Evolutionary conservation across 2,329 filamentous ascomycete genomes (phyloP), one percentile per base, ranked within the genome.

Genomic region (Celoporthe dispersa): DNA sequence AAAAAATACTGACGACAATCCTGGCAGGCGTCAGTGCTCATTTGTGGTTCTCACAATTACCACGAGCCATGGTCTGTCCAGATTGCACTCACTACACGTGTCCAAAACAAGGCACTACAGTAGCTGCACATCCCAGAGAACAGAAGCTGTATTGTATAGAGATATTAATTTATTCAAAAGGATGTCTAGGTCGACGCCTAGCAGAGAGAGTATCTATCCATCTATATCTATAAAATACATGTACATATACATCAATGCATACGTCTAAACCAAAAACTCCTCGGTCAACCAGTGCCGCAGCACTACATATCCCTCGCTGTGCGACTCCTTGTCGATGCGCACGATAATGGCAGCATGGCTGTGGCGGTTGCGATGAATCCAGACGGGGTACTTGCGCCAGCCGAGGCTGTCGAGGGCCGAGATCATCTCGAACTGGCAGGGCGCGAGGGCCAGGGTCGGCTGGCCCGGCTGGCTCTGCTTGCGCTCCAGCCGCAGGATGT

Each of bases 341-440:
- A 97, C 90, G 73, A 98, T 93, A 63, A 98, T 97, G 3, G 94
- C 94, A 0, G 94, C 95, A 79, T 98, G 95, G 71, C 88, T 93
- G 78, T 97, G 93, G n/a, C 85, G 82, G 68, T 89, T 86, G 7
- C 94, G 92, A 73, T 92, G 91, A 53, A 96, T 94, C 81, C 91
- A 90, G 3, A 94, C 88, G 0, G 86, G 88, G 73, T 88, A 90
- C 78, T 91, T 92, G 63, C 85, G 83, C 86, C 88, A 91, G 5
- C 85, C 84, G 2, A 91, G 77, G n/a, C 79, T 78, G 75, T 98
- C 90, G 64, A 98, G 83, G 12, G 89, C 88, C 39, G 91, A 86
- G 72, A 97, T 92, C 88, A 97, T 97, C 64, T 87, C 85, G 78
- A 97, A 97, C 80, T 98, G 95, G 63, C 90, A 88, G 5, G 90